A percentile compares a stretch with the other conserved stretches of the same genome.
phyloP scores from a whole-genome alignment of 2,329 filamentous ascomycete genomes.

The Cladophialophora exuberans region DNA sequence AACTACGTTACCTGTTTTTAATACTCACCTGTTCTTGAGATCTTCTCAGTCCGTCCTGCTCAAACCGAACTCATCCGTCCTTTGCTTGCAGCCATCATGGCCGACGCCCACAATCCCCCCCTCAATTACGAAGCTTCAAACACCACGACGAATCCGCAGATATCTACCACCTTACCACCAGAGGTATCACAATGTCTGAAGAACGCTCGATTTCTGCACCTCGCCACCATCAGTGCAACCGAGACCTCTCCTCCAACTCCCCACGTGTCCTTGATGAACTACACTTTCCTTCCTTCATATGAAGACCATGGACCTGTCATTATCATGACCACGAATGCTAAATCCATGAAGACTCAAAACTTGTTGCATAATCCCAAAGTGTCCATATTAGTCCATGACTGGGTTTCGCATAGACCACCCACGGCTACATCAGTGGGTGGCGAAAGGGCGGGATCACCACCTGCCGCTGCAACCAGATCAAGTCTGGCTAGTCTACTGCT shows the following conservation, averaged over 20 bases:
- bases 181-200: constrained; percentile 91
- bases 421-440: constrained; percentile 61
- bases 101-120: constrained; percentile 62
- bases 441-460: constrained; percentile 62
- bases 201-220: constrained; percentile 94
- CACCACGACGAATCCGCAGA: constrained; percentile 70
- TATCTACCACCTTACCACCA: constrained; percentile 70
- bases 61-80: not conserved
- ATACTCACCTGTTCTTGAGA: not conserved
- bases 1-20: not conserved
- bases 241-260: constrained; percentile 66
- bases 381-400: constrained; percentile 95
- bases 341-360: constrained; percentile 72
- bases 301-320: constrained; percentile 68
- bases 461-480: constrained; percentile 65
- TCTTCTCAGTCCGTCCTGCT: not conserved
- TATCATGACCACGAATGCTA: constrained; percentile 87
- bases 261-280: constrained; percentile 97
- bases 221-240: constrained; percentile 71
- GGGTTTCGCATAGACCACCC: constrained; percentile 89
- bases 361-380: constrained; percentile 83
- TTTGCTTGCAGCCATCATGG: constrained; percentile 38
- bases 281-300: constrained; percentile 79
- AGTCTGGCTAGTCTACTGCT: constrained; percentile 81
- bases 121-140: constrained; percentile 76